A percentile compares a stretch with the other conserved stretches of the same genome.
Evolutionary conservation across 78 protist genomes (phyloP).

Genomic region (slime mould (Dictyostelium discoideum)): DNA sequence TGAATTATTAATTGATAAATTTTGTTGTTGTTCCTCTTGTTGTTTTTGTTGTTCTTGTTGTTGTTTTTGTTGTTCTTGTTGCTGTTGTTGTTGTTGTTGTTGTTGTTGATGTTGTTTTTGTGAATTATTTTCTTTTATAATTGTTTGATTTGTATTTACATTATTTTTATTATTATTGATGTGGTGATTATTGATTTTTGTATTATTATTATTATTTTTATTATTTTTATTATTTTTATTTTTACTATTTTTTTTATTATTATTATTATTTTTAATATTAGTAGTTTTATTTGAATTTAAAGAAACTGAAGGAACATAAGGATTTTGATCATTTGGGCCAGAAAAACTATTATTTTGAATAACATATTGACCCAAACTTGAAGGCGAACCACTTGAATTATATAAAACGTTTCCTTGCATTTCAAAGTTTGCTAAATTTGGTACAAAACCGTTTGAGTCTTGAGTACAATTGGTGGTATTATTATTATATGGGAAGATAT

Average conservation of each 20-base stretch:
- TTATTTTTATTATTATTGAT: background rate
- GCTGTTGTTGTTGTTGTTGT: no score
- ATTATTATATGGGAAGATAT: background rate
- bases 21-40: no score
- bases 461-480: background rate
- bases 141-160: background rate
- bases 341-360: background rate
- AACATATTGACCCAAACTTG: background rate
- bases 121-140: background rate
- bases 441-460: background rate
- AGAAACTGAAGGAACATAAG: background rate
- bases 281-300: background rate
- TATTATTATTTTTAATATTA: background rate
- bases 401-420: background rate
- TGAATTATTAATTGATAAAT: background rate
- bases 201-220: background rate
- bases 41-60: no score
- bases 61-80: no score
- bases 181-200: background rate
- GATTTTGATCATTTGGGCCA: background rate
- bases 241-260: background rate
- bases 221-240: background rate
- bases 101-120: background rate
- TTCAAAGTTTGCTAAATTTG: background rate
- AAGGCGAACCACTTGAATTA: background rate